Percentiles rank a stretch among this genome's conserved stretches.
These are phyloP conservation scores for Dendrobium huoshanense DNA, from an alignment of 106 monocot genomes.

Conservation along the genomic window DNA sequence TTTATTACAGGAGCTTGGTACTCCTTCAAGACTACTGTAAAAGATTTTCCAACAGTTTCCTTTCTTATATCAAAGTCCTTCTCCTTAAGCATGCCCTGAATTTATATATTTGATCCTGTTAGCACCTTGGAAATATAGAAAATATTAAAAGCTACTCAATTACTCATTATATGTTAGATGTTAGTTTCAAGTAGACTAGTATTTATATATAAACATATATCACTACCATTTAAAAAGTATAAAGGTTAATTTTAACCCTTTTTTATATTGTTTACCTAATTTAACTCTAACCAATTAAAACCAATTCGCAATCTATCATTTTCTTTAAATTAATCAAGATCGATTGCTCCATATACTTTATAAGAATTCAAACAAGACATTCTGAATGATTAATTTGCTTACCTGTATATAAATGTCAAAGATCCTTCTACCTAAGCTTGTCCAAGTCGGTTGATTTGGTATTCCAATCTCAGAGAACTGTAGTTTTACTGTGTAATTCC, in stretches of 20 bases:
- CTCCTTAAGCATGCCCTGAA: conserved; percentile 42
- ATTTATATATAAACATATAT: no score
- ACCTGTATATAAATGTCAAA: conserved; percentile 94
- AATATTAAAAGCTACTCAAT: no score
- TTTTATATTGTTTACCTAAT: no score
- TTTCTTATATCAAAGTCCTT: conserved; percentile 71
- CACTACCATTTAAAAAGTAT: no score
- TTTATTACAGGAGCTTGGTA: conserved; percentile 41
- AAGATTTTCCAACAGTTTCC: conserved; percentile 34
- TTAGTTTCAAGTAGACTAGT: no score
- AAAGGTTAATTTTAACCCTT: no score
- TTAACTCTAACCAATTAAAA: no score
- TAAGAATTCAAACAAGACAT: background rate
- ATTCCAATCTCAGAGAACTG: conserved; percentile 53
- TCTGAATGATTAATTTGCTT: background rate
- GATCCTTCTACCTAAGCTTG: conserved; percentile 65
- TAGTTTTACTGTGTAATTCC: conserved; percentile 66
- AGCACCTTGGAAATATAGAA: no score
- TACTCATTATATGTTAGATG: no score
- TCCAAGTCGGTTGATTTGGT: conserved; percentile 34
- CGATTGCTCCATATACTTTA: no score
- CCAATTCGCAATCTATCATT: no score
- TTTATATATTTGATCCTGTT: background rate
- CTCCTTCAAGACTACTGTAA: conserved; percentile 32
- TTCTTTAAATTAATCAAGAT: no score